Conservation (phyloP, 805 yeast genomes). For the Wickerhamiella siamensis region DNA sequence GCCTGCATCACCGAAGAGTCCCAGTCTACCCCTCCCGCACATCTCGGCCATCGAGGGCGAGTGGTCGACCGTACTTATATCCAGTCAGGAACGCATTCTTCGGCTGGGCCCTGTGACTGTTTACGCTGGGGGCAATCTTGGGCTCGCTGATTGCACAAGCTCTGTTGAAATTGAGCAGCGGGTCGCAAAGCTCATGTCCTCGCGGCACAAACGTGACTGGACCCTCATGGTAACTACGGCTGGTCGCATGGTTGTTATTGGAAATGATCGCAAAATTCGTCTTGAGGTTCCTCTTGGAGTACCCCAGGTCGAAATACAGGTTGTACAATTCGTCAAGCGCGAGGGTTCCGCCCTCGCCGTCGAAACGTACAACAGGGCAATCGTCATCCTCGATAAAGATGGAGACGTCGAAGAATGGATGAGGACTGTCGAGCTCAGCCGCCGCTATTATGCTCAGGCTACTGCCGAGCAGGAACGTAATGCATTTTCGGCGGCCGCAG, state of each 20-base stretch:
- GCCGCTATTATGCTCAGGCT: constrained; percentile 21
- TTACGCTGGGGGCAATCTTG: constrained; percentile 8
- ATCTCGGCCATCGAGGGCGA: constrained; percentile 34
- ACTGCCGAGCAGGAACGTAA: constrained; percentile 20
- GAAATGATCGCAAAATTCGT: constrained; percentile 22
- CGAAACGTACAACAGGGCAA: constrained; percentile 23
- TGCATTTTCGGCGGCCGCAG: constrained; percentile 23
- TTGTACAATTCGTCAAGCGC: constrained; percentile 20
- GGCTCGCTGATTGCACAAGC: constrained; percentile 9
- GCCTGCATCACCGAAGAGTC: constrained; percentile 1
- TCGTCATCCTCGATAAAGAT: constrained; percentile 23
- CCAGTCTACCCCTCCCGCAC: constrained; percentile 24
- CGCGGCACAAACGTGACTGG: constrained; percentile 19
- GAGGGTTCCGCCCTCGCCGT: constrained; percentile 19
- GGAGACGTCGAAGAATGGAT: constrained; percentile 24
- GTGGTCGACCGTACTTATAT: constrained; percentile 31
- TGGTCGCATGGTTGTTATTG: constrained; percentile 23
- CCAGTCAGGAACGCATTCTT: constrained; percentile 35
- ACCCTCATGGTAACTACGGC: constrained; percentile 24
- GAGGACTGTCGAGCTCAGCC: constrained; percentile 20
- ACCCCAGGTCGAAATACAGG: constrained; percentile 24
- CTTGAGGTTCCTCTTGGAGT: constrained; percentile 23
- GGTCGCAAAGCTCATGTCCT: constrained; percentile 21
- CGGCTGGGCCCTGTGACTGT: constrained; percentile 30
- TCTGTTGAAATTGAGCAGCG: constrained; percentile 15